Conservation (phyloP, 495 filamentous ascomycete species). For the Trichocladium uniseriatum region DNA sequence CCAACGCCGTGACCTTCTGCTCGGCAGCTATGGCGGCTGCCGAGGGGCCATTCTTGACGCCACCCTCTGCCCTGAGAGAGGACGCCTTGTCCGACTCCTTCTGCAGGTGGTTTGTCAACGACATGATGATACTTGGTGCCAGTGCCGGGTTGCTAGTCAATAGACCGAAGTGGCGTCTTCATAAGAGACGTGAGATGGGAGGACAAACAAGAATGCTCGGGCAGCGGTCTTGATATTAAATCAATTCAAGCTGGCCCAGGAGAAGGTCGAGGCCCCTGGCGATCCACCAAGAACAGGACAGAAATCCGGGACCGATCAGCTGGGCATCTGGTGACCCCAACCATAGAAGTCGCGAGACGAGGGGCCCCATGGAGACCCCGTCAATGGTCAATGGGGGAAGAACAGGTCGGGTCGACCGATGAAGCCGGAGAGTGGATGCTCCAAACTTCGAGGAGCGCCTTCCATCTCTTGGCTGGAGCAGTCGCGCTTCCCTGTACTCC, state of each 20-base stretch:
- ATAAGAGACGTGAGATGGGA: not conserved
- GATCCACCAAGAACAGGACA: not conserved
- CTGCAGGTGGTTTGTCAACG: not conserved
- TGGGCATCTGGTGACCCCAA: not conserved
- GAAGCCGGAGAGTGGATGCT: not conserved
- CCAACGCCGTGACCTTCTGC: conserved; percentile 30
- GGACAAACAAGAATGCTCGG: not conserved
- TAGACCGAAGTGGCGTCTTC: not conserved
- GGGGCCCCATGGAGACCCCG: not conserved
- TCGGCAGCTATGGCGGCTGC: conserved; percentile 9
- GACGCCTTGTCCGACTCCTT: not conserved
- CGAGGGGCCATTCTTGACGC: not conserved
- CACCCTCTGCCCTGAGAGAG: not conserved
- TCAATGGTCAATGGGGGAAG: not conserved
- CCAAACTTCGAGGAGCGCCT: not conserved
- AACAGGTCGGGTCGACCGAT: too few relatives aligned
- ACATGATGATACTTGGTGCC: not conserved
- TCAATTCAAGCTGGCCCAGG: not conserved
- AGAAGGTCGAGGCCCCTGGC: not conserved
- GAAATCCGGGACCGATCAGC: not conserved
- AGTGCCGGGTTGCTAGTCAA: not conserved
- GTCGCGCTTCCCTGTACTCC: too few relatives aligned
- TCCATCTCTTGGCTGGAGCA: not conserved
- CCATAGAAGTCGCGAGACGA: not conserved
- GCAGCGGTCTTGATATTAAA: not conserved